A percentile compares a stretch with the other conserved stretches of the same genome.
phyloP scores from a whole-genome alignment of 1,284 basidiomycete species.

The Sporisorium scitamineum region DNA sequence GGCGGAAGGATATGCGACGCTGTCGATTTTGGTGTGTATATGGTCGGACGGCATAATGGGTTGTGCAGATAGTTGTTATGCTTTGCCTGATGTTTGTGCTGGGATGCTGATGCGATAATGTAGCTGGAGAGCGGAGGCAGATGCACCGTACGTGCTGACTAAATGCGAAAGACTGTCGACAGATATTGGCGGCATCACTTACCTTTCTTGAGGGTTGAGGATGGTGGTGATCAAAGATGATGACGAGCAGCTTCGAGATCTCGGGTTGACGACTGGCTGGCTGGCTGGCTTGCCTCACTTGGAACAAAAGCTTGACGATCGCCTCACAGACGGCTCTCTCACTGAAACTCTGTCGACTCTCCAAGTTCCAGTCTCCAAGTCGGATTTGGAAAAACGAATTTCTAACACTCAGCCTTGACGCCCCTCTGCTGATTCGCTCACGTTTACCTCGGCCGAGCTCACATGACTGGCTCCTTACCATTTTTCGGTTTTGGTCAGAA shows the following conservation, averaged over 20 bases:
- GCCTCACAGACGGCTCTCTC: not conserved
- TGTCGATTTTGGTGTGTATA: not conserved
- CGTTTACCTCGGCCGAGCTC: slow-evolving; percentile 9
- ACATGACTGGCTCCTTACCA: not conserved
- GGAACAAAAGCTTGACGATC: not conserved
- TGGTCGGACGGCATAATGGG: not conserved
- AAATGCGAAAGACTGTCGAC: slow-evolving; percentile 22
- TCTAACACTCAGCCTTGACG: not conserved
- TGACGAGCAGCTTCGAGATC: slow-evolving; percentile 18
- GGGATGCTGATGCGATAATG: not conserved
- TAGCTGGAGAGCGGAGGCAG: not conserved
- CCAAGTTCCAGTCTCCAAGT: not conserved
- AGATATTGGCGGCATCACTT: slow-evolving; percentile 18
- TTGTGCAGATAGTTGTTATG: not conserved
- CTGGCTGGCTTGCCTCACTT: slow-evolving; percentile 1
- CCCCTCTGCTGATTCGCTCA: not conserved
- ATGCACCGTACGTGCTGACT: not conserved
- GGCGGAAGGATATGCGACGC: not conserved
- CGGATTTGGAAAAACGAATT: not conserved
- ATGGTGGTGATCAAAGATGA: slow-evolving; percentile 50
- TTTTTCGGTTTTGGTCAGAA: not conserved
- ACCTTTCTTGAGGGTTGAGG: slow-evolving; percentile 49
- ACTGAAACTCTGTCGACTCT: not conserved
- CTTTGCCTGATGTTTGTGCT: not conserved
- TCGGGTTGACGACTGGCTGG: slow-evolving; percentile 13